Evolutionary conservation across 2,329 filamentous ascomycete genomes (phyloP), one percentile per base, ranked within the genome.

Genomic region (Diaporthe caulivora): DNA sequence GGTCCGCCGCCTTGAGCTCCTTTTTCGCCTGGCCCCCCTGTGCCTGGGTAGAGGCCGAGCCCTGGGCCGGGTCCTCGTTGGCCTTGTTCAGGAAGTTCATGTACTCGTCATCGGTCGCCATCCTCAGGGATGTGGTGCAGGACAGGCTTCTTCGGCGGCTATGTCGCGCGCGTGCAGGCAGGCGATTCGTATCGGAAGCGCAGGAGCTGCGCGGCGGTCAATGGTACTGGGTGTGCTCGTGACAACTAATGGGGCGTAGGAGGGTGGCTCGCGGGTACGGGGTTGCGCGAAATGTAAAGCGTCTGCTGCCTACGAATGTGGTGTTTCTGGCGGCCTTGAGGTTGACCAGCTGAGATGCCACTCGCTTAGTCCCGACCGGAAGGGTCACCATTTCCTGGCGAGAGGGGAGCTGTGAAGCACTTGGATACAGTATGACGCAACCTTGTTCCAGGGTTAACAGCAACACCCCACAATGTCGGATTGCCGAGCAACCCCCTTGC

Each of bases 21-120:
- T 76, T 75, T 24, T 76, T 75, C 57, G 70, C 77, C 74, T 54
- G 74, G 67, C 60, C 73, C 72, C n/a, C 72, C 57, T 74, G 60
- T 42, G 74, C 75, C 79, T 74, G 78, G 74, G 81, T 67, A 54
- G 81, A 79, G 9, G 81, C 81, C 51, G 82, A 80, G 76, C 92
- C 91, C 74, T 91, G 88, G 81, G 91, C 92, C 24, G 93, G 92
- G 80, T 95, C 92, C 79, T 91, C 86, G 84, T 97, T 97, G 70
- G 95, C 94, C 86, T 97, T 97, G 81, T 97, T 89, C 72, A 98
- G 87, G 81, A 98, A 98, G 74, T 92, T 87, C 83, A 92, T 90
- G 86, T 98, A 98, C 75, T 93, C 93, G 75, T 93, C 91, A 87
- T 98, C 95, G 70, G 91, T 92, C 10, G 91, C 90, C 92, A 94